Evolutionary conservation across 805 yeast genomes (phyloP).

Genomic region (Nakazawaea pomicola): DNA sequence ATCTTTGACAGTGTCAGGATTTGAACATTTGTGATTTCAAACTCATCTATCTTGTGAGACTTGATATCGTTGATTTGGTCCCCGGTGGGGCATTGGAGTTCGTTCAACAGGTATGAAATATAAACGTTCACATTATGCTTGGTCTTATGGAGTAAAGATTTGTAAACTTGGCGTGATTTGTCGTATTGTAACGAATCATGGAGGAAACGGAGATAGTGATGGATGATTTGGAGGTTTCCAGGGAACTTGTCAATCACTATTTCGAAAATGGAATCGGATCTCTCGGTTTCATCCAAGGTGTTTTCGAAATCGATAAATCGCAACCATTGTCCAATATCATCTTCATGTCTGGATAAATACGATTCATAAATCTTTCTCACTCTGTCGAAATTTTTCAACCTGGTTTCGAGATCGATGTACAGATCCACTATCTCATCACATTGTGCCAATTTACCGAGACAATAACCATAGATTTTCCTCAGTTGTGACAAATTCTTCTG

Average conservation of each 20-base stretch:
- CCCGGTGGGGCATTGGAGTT: constrained; percentile 56
- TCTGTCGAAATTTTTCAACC: constrained; percentile 74
- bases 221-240: constrained; percentile 17
- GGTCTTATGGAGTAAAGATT: constrained; percentile 29
- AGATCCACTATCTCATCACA: constrained; percentile 44
- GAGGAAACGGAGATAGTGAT: constrained; percentile 12
- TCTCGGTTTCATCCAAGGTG: constrained; percentile 58
- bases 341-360: constrained; percentile 47
- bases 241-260: constrained; percentile 35
- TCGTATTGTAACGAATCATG: constrained; percentile 34
- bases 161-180: constrained; percentile 48
- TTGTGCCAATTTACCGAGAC: constrained; percentile 66
- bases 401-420: constrained; percentile 65
- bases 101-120: constrained; percentile 69
- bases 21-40: constrained; percentile 40
- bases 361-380: constrained; percentile 70
- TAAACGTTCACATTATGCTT: constrained; percentile 38
- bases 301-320: constrained; percentile 67
- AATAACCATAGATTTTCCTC: constrained; percentile 65
- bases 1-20: constrained; percentile 45
- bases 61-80: constrained; percentile 38
- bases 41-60: constrained; percentile 35
- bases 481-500: constrained; percentile 46
- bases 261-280: constrained; percentile 61
- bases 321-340: constrained; percentile 44